These are phyloP conservation scores for Pichia nakasei DNA, from an alignment of 805 yeast genomes.

Conservation along the genomic window DNA sequence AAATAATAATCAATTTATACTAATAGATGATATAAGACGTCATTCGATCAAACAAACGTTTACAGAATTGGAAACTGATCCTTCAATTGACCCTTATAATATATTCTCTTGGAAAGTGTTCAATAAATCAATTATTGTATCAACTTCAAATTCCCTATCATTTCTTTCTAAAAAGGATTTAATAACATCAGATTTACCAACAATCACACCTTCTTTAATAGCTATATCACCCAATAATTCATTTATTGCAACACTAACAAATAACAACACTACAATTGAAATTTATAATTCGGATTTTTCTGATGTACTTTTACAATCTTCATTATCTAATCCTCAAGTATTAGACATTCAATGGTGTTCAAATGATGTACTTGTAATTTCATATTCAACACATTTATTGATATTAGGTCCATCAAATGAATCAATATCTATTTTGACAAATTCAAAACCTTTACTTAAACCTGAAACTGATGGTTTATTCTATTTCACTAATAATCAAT, in stretches of 20 bases:
- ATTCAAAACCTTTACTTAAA: conserved; percentile 32
- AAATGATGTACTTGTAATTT: conserved; percentile 64
- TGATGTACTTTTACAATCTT: conserved; percentile 1
- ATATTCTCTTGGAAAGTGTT: background rate
- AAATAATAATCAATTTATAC: conserved; percentile 32
- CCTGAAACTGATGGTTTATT: conserved; percentile 66
- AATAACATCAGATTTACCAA: background rate
- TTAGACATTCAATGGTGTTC: conserved; percentile 69
- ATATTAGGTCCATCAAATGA: conserved; percentile 66
- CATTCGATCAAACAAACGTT: background rate
- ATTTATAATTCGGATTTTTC: conserved; percentile 3
- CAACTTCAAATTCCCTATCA: background rate
- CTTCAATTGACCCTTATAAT: conserved; percentile 24
- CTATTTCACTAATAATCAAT: conserved; percentile 45
- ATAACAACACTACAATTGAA: background rate
- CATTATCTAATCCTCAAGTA: background rate
- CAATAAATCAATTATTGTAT: background rate
- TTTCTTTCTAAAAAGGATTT: background rate
- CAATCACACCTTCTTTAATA: background rate
- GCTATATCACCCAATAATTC: conserved; percentile 6
- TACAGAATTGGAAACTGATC: conserved; percentile 6
- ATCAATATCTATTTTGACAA: conserved; percentile 44
- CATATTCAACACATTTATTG: conserved; percentile 51
- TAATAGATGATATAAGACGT: background rate
- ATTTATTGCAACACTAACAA: conserved; percentile 2